Base-by-base conservation (phyloP, 768 basidiomycete genomes). In the Clavaria fumosa region DNA sequence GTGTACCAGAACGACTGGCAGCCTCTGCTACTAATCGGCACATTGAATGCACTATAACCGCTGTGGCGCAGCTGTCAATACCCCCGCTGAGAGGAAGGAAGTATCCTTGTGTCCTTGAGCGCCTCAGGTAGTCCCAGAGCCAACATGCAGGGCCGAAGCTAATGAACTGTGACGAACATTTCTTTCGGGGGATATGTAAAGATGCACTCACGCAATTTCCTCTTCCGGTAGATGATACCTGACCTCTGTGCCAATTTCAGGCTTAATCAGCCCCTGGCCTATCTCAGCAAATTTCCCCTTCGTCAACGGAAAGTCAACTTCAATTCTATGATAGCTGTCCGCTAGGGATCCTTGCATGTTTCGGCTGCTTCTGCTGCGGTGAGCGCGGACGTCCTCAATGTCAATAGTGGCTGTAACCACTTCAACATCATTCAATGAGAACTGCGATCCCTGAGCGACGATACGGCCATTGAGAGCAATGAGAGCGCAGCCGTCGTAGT, bases 101-200 rank as follows among this genome's bases (percentile, higher is more conserved):
- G 59, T 91, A 97, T 2, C 95, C 95, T 45, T 89, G 84, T 0
- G 81, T 88, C 6, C 85, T 67, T 4, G 93, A 97, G 31, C 95
- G 75, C 24, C 95, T 71, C 21, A 99, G 73, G 51, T 97, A 99
- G 53, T 99, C 95, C 95, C 95, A 99, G n/a, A 99, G 66, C 95
- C 95, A 99, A 52, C 95, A 97, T 11, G 93, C 95, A 5, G 95
- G 95, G 4, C 95, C 95, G 2, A 97, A 63, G 2, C 93, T 96
- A 44, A 40, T 14, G 6, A 32, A 40, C 26, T n/a, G n/a, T n/a
- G n/a, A n/a, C n/a, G n/a, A n/a, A n/a, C n/a, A n/a, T n/a, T n/a
- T n/a, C n/a, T n/a, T n/a, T n/a, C n/a, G n/a, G n/a, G n/a, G n/a
- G n/a, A n/a, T n/a, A n/a, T n/a, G n/a, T n/a, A 10, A 41, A 35